These are phyloP conservation scores for Gracilaria domingensis DNA, from an alignment of 23 red algal species.

Conservation along the genomic window DNA sequence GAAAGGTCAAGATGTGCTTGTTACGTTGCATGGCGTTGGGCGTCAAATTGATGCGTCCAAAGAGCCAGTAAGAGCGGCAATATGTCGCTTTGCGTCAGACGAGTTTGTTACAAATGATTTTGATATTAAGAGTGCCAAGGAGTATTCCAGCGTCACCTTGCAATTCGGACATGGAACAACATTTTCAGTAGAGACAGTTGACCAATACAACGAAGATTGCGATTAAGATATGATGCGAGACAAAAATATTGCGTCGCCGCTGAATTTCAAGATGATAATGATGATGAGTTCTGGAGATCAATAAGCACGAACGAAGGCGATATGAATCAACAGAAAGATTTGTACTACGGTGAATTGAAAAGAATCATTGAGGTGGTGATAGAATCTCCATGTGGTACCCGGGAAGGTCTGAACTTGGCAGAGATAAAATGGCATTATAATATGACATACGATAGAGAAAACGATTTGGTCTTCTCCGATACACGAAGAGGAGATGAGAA, in stretches of 20 bases:
- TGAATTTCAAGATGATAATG: too few relatives aligned
- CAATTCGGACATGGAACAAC: background rate
- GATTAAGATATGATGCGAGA: background rate
- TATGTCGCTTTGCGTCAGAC: background rate
- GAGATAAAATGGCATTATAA: too few relatives aligned
- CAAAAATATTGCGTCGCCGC: background rate
- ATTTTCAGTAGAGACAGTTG: background rate
- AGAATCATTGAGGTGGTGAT: too few relatives aligned
- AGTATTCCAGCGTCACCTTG: background rate
- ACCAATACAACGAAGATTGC: background rate
- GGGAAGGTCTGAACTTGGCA: background rate
- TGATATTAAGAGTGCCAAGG: too few relatives aligned
- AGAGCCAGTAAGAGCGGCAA: background rate
- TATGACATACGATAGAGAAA: background rate
- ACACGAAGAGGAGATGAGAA: background rate
- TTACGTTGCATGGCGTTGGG: background rate
- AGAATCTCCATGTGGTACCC: too few relatives aligned
- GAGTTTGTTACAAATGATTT: constrained; percentile 9
- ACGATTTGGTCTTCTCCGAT: background rate
- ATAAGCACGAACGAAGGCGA: too few relatives aligned
- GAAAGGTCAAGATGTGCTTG: too few relatives aligned
- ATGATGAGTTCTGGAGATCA: too few relatives aligned
- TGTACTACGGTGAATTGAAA: too few relatives aligned
- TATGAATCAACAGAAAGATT: too few relatives aligned
- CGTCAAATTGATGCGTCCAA: constrained; percentile 5